Evolutionary conservation across 345 rosid species (phyloP).

Genomic region (Eucalyptus rudis): DNA sequence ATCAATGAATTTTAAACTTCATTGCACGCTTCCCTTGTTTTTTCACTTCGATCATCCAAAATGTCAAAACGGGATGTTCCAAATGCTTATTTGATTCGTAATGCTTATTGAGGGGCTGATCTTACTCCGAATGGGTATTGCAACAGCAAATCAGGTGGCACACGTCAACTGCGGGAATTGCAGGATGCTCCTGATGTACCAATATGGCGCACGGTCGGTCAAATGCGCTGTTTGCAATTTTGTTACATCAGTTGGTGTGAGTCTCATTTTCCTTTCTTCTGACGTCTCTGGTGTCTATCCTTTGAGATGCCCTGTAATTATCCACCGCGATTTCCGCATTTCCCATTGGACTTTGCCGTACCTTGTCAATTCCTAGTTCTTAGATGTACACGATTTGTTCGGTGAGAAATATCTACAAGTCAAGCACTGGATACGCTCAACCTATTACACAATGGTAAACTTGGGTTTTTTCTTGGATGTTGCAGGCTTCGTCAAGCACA

Average conservation of each 20-base stretch:
- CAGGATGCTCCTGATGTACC: constrained; percentile 94
- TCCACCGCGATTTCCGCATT: not conserved
- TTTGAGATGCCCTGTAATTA: not conserved
- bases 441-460: not conserved
- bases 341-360: not conserved
- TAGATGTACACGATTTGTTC: not conserved
- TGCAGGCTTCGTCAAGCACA: constrained; percentile 78
- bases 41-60: not conserved
- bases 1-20: not conserved
- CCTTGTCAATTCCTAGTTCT: not conserved
- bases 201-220: constrained; percentile 84
- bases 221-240: constrained; percentile 95
- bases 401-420: not conserved
- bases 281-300: not conserved
- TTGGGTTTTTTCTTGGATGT: not conserved
- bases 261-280: not conserved
- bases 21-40: not conserved
- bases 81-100: not conserved
- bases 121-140: not conserved
- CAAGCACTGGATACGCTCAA: not conserved
- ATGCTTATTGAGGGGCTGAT: not conserved
- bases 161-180: constrained; percentile 93
- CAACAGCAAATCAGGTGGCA: constrained; percentile 89
- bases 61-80: not conserved
- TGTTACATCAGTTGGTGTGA: constrained; percentile 78